Percentiles rank a stretch among this genome's conserved stretches.
These are phyloP conservation scores for Talaromyces stipitatus DNA, from an alignment of 495 filamentous ascomycete species.

Conservation along the genomic window DNA sequence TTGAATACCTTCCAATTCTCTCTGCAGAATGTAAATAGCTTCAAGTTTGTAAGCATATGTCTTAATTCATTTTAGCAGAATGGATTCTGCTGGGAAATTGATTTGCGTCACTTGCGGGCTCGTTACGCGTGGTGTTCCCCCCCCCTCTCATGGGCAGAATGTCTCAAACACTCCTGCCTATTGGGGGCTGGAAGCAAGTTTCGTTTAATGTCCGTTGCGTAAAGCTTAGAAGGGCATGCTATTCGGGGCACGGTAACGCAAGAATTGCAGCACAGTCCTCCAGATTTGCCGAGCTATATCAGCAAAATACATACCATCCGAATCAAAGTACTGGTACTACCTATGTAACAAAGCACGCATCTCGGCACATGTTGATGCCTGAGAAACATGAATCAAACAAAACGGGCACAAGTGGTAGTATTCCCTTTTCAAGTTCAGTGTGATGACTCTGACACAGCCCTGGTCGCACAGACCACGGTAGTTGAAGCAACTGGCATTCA, in stretches of 20 bases:
- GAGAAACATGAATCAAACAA: not conserved
- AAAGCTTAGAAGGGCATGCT: no score
- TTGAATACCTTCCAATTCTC: not conserved
- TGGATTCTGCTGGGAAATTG: not conserved
- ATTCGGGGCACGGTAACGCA: not conserved
- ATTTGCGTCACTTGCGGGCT: not conserved
- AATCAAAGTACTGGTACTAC: no score
- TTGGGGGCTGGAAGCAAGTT: not conserved
- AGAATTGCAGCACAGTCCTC: not conserved
- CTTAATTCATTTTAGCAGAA: not conserved
- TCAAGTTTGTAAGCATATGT: not conserved
- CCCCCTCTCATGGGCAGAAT: not conserved
- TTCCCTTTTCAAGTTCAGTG: not conserved
- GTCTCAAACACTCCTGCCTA: not conserved
- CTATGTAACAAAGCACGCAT: not conserved
- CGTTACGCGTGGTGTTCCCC: not conserved
- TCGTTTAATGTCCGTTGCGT: no score
- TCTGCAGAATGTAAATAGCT: not conserved
- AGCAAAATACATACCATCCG: not conserved
- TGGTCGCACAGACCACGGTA: not conserved
- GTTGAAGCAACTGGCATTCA: not conserved
- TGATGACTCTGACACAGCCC: not conserved
- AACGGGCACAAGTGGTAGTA: not conserved
- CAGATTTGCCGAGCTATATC: not conserved
- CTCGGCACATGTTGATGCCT: no score